Conservation (phyloP, 2,329 filamentous ascomycete genomes). For the Verticillium dahliae region DNA sequence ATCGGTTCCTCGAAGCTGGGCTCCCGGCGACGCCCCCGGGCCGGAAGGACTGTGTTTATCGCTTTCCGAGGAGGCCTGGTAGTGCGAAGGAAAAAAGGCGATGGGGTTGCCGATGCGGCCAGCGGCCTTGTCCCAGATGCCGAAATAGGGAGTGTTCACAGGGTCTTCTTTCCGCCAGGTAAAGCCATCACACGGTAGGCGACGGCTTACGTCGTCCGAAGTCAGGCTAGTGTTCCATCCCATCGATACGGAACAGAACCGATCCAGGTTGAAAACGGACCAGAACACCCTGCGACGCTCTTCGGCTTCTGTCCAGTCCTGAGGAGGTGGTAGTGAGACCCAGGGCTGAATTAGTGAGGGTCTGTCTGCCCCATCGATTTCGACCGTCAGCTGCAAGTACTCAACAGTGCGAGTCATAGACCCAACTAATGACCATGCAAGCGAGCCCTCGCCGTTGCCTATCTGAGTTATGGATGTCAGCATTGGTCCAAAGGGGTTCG, state of each 20-base stretch:
- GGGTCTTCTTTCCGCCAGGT: conserved; percentile 25
- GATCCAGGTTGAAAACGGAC: conserved; percentile 26
- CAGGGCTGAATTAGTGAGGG: conserved; percentile 19
- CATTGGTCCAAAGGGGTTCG: conserved; percentile 17
- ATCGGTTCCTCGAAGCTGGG: conserved; percentile 14
- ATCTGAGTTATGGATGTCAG: conserved; percentile 19
- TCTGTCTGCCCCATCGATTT: conserved; percentile 13
- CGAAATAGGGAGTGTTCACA: conserved; percentile 28
- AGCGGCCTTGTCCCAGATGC: conserved; percentile 29
- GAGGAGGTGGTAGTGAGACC: conserved; percentile 17
- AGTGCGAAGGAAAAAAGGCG: conserved; percentile 18
- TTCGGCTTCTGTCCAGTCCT: conserved; percentile 20
- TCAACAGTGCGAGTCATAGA: conserved; percentile 11
- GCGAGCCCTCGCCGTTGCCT: conserved; percentile 6
- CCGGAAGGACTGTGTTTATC: conserved; percentile 14
- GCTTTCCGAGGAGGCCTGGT: conserved; percentile 16
- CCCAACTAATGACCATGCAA: conserved; percentile 9
- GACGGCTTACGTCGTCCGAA: conserved; percentile 23
- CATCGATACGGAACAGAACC: conserved; percentile 23
- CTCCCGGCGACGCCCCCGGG: conserved; percentile 4
- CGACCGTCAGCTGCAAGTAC: conserved; percentile 17
- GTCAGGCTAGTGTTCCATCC: conserved; percentile 30
- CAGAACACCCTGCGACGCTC: conserved; percentile 28
- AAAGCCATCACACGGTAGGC: conserved; percentile 27
- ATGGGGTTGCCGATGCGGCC: conserved; percentile 24